Evolutionary conservation across 768 basidiomycete species (phyloP), one percentile per base, ranked within the genome.

Genomic region (Suillus subalutaceus): DNA sequence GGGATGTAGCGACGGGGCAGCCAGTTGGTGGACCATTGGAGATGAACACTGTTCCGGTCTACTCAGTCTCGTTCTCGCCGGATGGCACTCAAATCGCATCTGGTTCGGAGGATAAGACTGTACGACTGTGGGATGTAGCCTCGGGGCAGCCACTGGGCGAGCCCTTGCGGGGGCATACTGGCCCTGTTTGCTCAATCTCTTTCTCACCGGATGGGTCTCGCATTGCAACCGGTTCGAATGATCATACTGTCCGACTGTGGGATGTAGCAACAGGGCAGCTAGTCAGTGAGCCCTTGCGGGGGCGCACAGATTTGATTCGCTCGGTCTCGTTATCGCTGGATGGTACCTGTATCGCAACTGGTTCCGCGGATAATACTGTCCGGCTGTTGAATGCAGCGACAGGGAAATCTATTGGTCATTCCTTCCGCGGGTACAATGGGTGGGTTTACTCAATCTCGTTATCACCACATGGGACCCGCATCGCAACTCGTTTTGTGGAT

Each of bases 1-100:
- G 66, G 66, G 43, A 67, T 53, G 26, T 7, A 30, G 30, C 5
- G 48, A 50, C n/a, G 6, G 23, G 48, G 23, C 23, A 50, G 23
- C 12, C n/a, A 6, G n/a, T 50, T 13, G 46, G 46, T 6, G 23
- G 6, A n/a, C 23, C 23, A 6, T 23, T 50, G 23, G 5, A 0
- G 6, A 23, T 5, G 23, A 23, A 50, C 48, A 23, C 48, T 50
- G n/a, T 5, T 23, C 6, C 23, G 5, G 12, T 50, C 13, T 1
- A 13, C 12, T 50, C 48, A 13, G 48, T 50, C 13, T 50, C 48
- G 1, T 50, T 50, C 48, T 50, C 48, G 13, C 48, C 10, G 5
- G 48, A 50, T 23, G 48, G 48, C 6, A 50, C 23, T 50, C 48
- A 23, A 6, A 50, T 50, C 23, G 48, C 23, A 12, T 23, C 48